Evolutionary conservation across 495 filamentous ascomycete genomes (phyloP).

Genomic region (Penicillium verhagenii): DNA sequence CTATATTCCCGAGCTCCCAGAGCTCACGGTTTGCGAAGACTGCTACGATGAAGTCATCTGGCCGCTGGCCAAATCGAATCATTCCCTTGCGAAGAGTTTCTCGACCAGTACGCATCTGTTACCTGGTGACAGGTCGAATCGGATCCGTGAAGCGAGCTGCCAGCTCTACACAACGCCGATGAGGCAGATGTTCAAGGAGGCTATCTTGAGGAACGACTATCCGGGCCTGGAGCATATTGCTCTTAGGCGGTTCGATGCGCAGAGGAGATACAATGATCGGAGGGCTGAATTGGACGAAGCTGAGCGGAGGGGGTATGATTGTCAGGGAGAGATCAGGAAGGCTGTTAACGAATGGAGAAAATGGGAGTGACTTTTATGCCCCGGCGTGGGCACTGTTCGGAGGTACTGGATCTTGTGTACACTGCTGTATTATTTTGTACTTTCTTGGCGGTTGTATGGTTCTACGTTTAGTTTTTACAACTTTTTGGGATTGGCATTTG

Average conservation of each 20-base stretch:
- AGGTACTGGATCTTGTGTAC: conserved; percentile 1
- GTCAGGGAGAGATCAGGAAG: conserved; percentile 47
- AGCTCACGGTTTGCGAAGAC: conserved; percentile 68
- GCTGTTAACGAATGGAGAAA: conserved; percentile 54
- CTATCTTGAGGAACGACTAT: conserved; percentile 58
- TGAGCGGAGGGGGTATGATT: conserved; percentile 43
- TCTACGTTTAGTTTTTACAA: not conserved
- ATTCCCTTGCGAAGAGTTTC: conserved; percentile 58
- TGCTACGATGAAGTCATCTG: conserved; percentile 70
- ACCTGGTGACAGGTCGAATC: conserved; percentile 45
- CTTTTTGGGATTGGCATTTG: conserved; percentile 3
- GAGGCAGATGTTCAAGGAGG: conserved; percentile 60
- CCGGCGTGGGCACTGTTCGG: not conserved
- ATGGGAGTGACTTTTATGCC: conserved; percentile 44
- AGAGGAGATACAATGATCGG: conserved; percentile 48
- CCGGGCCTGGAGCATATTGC: conserved; percentile 41
- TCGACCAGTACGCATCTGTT: conserved; percentile 42
- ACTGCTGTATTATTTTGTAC: not conserved
- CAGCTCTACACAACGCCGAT: conserved; percentile 77
- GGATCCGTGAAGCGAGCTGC: conserved; percentile 55
- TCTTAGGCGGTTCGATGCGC: conserved; percentile 41
- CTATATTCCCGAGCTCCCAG: conserved; percentile 59
- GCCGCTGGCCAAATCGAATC: conserved; percentile 54
- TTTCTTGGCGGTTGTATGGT: conserved; percentile 2
- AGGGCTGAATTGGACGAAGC: conserved; percentile 39